These are phyloP conservation scores for Eremomyces bilateralis DNA, from an alignment of 495 filamentous ascomycete genomes.

Conservation along the genomic window DNA sequence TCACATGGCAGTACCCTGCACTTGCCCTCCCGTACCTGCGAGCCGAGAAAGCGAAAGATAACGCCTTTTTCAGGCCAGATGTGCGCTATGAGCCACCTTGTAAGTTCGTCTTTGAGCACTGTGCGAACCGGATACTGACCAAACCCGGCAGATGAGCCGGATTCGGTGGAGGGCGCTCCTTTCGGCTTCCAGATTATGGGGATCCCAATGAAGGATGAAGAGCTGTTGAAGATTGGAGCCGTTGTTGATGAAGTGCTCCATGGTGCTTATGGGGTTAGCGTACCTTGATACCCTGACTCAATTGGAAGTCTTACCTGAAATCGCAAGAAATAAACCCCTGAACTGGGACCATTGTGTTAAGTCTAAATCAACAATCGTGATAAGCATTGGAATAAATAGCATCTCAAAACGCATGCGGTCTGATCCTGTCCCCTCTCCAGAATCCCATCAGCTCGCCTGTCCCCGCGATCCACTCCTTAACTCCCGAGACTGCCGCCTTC, in stretches of 20 bases:
- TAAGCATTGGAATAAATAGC: too few relatives aligned
- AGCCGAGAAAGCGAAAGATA: constrained; percentile 12
- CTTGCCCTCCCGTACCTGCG: constrained; percentile 13
- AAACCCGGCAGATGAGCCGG: constrained; percentile 8
- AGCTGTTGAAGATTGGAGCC: constrained; percentile 12
- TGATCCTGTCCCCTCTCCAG: constrained; percentile 40
- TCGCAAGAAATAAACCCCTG: too few relatives aligned
- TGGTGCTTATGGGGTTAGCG: too few relatives aligned
- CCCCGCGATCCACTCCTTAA: constrained; percentile 50
- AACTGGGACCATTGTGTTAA: too few relatives aligned
- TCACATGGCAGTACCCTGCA: constrained; percentile 14
- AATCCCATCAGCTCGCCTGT: constrained; percentile 51
- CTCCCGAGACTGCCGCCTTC: constrained; percentile 65
- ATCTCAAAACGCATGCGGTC: too few relatives aligned
- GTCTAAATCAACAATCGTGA: too few relatives aligned
- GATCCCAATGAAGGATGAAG: constrained; percentile 17
- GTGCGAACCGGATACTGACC: not conserved
- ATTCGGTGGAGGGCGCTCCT: constrained; percentile 13
- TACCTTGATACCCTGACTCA: too few relatives aligned
- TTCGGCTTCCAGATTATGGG: constrained; percentile 15
- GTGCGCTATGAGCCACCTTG: constrained; percentile 12
- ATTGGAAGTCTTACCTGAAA: too few relatives aligned
- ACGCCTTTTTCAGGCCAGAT: constrained; percentile 8
- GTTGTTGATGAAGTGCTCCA: constrained; percentile 7
- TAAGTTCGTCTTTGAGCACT: constrained; percentile 9